Percentiles rank a stretch among this genome's conserved stretches.
phyloP scores from a whole-genome alignment of 169 alveolate genomes.

The Cryptosporidium parvum region DNA sequence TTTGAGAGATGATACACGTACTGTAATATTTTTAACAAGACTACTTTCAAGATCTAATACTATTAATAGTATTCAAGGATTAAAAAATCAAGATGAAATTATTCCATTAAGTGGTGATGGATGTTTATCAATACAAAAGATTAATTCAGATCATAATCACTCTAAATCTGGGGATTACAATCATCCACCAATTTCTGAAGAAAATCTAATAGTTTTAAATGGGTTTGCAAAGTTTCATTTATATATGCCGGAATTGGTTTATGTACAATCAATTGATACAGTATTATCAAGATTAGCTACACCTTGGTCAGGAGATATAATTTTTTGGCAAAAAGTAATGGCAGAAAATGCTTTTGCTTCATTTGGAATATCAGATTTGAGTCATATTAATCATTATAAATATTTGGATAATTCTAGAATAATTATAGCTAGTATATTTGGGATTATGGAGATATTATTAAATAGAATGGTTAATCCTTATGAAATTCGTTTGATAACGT shows the following conservation, averaged over 20 bases:
- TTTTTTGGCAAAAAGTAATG: slow-evolving; percentile 30
- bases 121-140: not conserved
- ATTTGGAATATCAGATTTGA: slow-evolving; percentile 23
- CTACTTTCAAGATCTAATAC: not conserved
- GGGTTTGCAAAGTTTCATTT: slow-evolving; percentile 33
- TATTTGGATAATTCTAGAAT: slow-evolving; percentile 52
- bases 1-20: slow-evolving; percentile 54
- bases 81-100: not conserved
- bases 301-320: slow-evolving; percentile 47
- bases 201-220: not conserved
- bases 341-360: not conserved
- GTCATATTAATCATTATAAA: slow-evolving; percentile 1
- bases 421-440: slow-evolving; percentile 8
- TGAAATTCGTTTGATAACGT: slow-evolving; percentile 42
- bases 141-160: no score
- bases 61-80: not conserved
- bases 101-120: not conserved
- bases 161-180: not conserved
- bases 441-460: slow-evolving; percentile 20
- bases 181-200: not conserved
- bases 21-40: slow-evolving; percentile 27
- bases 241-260: slow-evolving; percentile 56
- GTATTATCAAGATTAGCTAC: slow-evolving; percentile 47
- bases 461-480: slow-evolving; percentile 44
- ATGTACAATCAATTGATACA: slow-evolving; percentile 37